These are phyloP conservation scores for Penicillium sp. DNA, from an alignment of 2,329 filamentous ascomycete species.

Conservation along the genomic window DNA sequence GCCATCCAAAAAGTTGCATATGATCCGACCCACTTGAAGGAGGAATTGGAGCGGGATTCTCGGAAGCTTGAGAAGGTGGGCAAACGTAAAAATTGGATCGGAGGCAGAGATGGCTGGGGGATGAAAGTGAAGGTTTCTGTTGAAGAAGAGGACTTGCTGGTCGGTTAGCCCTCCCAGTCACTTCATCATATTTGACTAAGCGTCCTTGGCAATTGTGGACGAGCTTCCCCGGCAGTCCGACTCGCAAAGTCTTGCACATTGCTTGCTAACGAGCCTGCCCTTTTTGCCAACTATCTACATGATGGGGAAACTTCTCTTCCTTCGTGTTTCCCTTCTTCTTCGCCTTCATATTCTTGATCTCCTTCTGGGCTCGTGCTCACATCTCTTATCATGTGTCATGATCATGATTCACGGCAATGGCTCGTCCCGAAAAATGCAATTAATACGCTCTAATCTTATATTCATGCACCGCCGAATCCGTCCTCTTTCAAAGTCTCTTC, in stretches of 20 bases:
- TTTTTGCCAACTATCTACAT: not conserved
- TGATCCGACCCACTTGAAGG: slow-evolving; percentile 28
- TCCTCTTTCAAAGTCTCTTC: not conserved
- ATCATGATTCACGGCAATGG: not conserved
- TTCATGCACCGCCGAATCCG: no score
- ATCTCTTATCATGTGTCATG: not conserved
- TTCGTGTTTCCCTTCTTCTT: not conserved
- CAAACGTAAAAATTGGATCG: slow-evolving; percentile 41
- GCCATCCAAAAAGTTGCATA: slow-evolving; percentile 25
- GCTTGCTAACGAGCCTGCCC: not conserved
- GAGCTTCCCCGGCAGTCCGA: not conserved
- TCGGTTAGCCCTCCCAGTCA: not conserved
- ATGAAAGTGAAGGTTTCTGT: slow-evolving; percentile 26
- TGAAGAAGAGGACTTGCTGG: slow-evolving; percentile 18
- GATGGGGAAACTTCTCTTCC: not conserved
- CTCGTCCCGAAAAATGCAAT: not conserved
- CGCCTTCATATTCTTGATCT: not conserved
- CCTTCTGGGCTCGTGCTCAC: not conserved
- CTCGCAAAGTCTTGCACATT: not conserved
- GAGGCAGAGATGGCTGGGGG: slow-evolving; percentile 33
- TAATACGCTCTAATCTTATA: not conserved
- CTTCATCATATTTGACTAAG: not conserved
- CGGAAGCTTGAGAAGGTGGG: slow-evolving; percentile 37
- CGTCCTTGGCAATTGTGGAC: not conserved
- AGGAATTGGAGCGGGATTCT: slow-evolving; percentile 25